Percentiles rank a stretch among this genome's conserved stretches.
phyloP scores from a whole-genome alignment of 2,329 filamentous ascomycete genomes.

The Fusarium sp. region DNA sequence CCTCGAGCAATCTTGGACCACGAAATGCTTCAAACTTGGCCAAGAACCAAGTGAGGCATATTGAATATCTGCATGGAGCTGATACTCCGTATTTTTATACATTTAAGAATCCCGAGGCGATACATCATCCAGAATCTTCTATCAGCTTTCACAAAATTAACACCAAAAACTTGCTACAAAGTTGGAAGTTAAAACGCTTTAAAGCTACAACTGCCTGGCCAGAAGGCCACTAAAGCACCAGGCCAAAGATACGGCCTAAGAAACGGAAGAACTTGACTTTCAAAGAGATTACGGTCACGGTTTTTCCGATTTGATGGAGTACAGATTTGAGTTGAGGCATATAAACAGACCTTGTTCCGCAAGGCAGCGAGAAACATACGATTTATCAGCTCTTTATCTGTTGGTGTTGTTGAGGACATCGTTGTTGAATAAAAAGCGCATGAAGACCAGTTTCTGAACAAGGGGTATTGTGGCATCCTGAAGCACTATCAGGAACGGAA shows the following conservation, averaged over 20 bases:
- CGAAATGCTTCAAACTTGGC: background rate
- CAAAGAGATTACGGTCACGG: background rate
- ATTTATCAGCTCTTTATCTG: accelerated
- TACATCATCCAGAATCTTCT: background rate
- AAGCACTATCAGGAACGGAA: accelerated
- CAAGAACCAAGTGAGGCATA: accelerated
- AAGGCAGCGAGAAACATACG: background rate
- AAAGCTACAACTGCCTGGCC: background rate
- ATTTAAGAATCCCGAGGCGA: background rate
- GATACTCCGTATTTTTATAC: accelerated
- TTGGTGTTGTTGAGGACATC: accelerated
- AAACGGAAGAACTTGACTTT: background rate
- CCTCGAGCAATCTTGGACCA: background rate
- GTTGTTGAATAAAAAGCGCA: background rate
- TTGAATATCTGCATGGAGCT: background rate
- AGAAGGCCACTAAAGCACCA: too few relatives aligned
- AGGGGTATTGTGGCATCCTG: accelerated
- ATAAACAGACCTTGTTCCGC: background rate
- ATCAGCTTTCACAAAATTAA: too few relatives aligned
- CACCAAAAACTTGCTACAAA: background rate
- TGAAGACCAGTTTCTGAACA: background rate
- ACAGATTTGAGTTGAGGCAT: background rate
- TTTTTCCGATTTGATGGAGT: background rate
- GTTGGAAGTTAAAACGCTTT: too few relatives aligned
- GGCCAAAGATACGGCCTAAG: too few relatives aligned